Conservation (phyloP, 768 basidiomycete genomes). For the Neoboletus magnificus region DNA sequence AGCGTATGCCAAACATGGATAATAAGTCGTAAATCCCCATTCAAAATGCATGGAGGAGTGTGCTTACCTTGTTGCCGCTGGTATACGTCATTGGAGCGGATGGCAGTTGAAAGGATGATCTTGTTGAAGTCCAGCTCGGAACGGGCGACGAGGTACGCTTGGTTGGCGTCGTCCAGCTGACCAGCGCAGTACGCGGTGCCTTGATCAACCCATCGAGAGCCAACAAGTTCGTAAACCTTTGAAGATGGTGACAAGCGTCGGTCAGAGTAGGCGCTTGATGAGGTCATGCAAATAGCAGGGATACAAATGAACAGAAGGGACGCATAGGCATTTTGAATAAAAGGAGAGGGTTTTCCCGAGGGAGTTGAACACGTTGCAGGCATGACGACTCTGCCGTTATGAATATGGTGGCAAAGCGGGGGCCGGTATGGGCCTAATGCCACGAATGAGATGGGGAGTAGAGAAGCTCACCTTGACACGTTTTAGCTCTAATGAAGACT, state of each 20-base stretch:
- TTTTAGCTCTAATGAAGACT: constrained; percentile 72
- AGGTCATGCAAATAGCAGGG: constrained; percentile 28
- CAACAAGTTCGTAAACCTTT: constrained; percentile 93
- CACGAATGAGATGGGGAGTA: constrained; percentile 16
- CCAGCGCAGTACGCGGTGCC: constrained; percentile 97
- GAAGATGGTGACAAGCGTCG: constrained; percentile 23
- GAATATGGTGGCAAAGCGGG: constrained; percentile 20
- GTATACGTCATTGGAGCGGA: constrained; percentile 81
- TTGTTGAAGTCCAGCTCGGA: constrained; percentile 70
- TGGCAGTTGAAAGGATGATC: constrained; percentile 75
- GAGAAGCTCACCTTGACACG: constrained; percentile 70
- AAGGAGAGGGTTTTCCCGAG: constrained; percentile 6
- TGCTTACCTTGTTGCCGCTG: constrained; percentile 79
- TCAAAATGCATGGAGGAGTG: background rate
- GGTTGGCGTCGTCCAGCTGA: constrained; percentile 72
- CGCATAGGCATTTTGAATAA: constrained; percentile 17
- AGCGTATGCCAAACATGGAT: constrained; percentile 10
- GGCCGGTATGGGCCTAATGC: constrained; percentile 12
- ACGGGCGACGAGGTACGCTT: constrained; percentile 81
- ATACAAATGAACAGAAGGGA: constrained; percentile 20
- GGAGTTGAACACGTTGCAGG: constrained; percentile 24
- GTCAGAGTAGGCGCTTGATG: constrained; percentile 32
- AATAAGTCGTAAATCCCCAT: background rate
- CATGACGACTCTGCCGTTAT: constrained; percentile 20
- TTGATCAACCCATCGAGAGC: constrained; percentile 89